phyloP scores from a whole-genome alignment of 2,329 filamentous ascomycete genomes.

The Neopestalotiopsis sp. region DNA sequence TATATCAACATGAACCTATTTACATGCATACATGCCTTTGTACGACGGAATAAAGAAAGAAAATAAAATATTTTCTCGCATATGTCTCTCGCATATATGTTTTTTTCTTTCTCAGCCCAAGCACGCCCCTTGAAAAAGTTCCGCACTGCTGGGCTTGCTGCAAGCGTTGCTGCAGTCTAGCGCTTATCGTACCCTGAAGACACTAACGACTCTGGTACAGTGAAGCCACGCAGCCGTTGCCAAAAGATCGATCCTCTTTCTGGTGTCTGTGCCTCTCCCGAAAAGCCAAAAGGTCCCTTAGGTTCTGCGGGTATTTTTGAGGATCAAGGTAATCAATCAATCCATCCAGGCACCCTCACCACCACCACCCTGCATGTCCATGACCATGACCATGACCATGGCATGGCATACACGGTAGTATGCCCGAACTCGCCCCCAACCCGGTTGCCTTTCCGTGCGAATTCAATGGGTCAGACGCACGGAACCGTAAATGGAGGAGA shows the following conservation, averaged over 20 bases:
- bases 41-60: no score
- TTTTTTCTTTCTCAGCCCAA: not conserved
- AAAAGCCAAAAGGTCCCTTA: not conserved
- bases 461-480: not conserved
- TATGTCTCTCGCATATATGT: no score
- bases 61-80: no score
- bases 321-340: no score
- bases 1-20: no score
- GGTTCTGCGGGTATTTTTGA: not conserved
- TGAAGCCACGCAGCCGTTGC: no score
- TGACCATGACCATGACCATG: no score
- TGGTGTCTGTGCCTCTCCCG: not conserved
- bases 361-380: no score
- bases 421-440: not conserved
- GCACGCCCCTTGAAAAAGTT: not conserved
- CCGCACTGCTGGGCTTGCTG: not conserved
- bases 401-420: not conserved
- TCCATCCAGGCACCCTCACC: not conserved
- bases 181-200: no score
- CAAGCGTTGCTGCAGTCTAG: not conserved
- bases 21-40: no score
- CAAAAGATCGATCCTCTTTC: no score
- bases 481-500: not conserved
- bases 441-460: not conserved
- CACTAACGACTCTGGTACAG: no score